Conservation (phyloP, 1,139 yeast species). For the Lodderomyces parapsilosis region DNA sequence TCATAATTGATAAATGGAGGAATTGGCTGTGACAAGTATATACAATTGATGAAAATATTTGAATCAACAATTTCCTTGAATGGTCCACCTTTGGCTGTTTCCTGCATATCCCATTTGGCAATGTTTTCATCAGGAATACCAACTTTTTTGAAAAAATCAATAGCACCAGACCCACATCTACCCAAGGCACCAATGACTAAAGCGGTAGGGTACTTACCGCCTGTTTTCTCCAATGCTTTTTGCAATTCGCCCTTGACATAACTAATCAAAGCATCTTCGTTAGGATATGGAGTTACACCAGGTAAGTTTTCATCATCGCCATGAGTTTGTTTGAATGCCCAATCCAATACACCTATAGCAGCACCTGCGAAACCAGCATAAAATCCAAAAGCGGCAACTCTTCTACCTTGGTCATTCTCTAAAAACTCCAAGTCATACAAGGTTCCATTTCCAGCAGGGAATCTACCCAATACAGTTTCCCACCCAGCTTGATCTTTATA, state of each 20-base stretch:
- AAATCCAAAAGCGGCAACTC: slow-evolving; percentile 98
- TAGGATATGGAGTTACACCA: slow-evolving; percentile 78
- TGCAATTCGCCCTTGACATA: slow-evolving; percentile 66
- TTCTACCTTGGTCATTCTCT: slow-evolving; percentile 91
- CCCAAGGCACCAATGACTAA: slow-evolving; percentile 96
- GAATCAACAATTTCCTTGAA: slow-evolving; percentile 85
- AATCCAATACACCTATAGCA: slow-evolving; percentile 88
- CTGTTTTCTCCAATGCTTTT: slow-evolving; percentile 57
- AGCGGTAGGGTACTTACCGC: slow-evolving; percentile 71
- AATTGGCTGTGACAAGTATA: slow-evolving; percentile 88
- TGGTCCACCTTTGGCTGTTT: slow-evolving; percentile 97
- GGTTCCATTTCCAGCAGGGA: slow-evolving; percentile 87
- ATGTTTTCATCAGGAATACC: slow-evolving; percentile 88
- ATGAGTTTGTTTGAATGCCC: slow-evolving; percentile 87
- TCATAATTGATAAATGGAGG: slow-evolving; percentile 84
- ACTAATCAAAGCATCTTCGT: slow-evolving; percentile 68
- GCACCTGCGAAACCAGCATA: slow-evolving; percentile 99
- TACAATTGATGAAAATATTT: slow-evolving; percentile 93
- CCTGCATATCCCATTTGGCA: slow-evolving; percentile 94
- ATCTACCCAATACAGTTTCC: slow-evolving; percentile 84
- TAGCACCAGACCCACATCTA: slow-evolving; percentile 98
- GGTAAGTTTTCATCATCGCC: slow-evolving; percentile 63
- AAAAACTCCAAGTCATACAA: slow-evolving; percentile 92
- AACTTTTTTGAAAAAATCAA: slow-evolving; percentile 73
- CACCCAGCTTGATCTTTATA: slow-evolving; percentile 97